Base-by-base conservation (phyloP, 2,329 filamentous ascomycete genomes). In the Penicillium sp. region DNA sequence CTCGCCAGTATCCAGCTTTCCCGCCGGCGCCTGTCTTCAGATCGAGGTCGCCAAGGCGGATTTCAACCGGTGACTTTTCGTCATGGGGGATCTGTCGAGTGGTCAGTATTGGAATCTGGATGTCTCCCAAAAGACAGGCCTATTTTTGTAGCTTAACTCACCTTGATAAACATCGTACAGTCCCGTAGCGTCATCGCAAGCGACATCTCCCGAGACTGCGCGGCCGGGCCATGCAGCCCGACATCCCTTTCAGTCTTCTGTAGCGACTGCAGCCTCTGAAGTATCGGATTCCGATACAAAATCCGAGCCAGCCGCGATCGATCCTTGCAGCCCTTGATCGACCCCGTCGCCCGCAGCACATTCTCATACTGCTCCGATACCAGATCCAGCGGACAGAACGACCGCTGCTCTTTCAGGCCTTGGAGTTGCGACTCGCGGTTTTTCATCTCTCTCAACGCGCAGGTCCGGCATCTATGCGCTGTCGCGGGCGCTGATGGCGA, bases 151-250 rank as follows among this genome's bases (percentile, higher is more conserved):
- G 33, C 37, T 8, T 43, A 19, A 47, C 68, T 47, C 67, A 91
- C 80, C 65, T 84, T 83, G 38, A 90, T 77, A 67, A 88, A 91
- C 64, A 89, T 82, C 4, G 88, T 90, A 70, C 89, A 91, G 75
- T 94, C 90, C 47, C 90, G 79, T 61, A 94, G 71, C 4, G 90
- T 92, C 89, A 93, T 93, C 53, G 88, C 88, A 7, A 89, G 77
- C 12, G 83, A 80, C 57, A 89, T 85, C 28, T 81, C 76, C 11
- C 66, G 68, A 33, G 72, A 71, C 44, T 71, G 61, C n/a, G 68
- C 59, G 17, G 68, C 63, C 9, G 73, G 71, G 4, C 76, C 74
- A 25, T 66, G 55, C 7, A 75, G 56, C 1, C 74, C 73, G 4
- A 74, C 70, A 19, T 71, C 67, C 37, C 66, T 67, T 66, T 73